Base-by-base conservation (phyloP, 2,329 filamentous ascomycete genomes). In the Talaromyces funiculosus region DNA sequence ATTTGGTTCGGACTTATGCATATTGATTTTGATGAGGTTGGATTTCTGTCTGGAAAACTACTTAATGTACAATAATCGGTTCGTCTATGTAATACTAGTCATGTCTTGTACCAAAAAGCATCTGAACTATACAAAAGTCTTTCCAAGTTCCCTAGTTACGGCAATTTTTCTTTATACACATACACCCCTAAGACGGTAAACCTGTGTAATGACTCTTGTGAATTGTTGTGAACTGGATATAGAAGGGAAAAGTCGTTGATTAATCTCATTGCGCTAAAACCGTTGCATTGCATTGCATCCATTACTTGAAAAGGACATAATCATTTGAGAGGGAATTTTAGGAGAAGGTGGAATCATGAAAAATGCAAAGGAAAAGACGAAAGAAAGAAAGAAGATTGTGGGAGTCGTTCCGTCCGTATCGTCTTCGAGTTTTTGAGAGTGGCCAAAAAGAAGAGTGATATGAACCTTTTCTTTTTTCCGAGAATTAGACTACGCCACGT, bases 401-500 rank as follows among this genome's bases (percentile, higher is more conserved):
- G n/a, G n/a, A n/a, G n/a, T n/a, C n/a, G n/a, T n/a, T n/a, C n/a
- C n/a, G n/a, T n/a, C n/a, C 45, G 45, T 31, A 49, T 49, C 14
- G n/a, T 22, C 31, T 51, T 49, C 14, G n/a, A n/a, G n/a, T n/a
- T n/a, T n/a, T n/a, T n/a, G n/a, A 12, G 31, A 33, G 3, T 33
- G 29, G 12, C 31, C 20, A 3, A 7, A 53, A 9, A 33, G 31
- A 16, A 12, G 45, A 47, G 14, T 6, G 43, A 26, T 47, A 22
- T 29, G 14, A 29, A 16, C 2, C 20, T 10, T 7, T n/a, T 12
- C 2, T 24, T 10, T 7, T n/a, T 12, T 42, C 18, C n/a, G 24
- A 9, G 12, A 20, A 29, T 69, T 65, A 78, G 63, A 75, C 62
- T 59, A 69, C 74, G 29, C 75, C 75, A 66, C 78, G 79, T 53